Conservation (phyloP, 1,284 basidiomycete species). For the Rhodotorula sp. region DNA sequence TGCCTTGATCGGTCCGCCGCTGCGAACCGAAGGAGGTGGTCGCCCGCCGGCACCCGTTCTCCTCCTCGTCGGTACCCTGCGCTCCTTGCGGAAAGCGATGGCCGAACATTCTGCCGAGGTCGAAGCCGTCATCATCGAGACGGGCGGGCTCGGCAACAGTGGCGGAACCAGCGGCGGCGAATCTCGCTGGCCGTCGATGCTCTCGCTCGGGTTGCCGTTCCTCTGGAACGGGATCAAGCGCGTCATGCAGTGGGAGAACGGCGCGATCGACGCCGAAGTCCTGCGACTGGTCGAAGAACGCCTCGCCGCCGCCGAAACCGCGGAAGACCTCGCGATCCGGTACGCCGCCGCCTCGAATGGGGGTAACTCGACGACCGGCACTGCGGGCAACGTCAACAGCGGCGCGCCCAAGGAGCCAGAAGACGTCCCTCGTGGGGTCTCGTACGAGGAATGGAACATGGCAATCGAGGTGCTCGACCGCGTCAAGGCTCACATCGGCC, state of each 20-base stretch:
- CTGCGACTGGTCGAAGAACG: slow-evolving; percentile 43
- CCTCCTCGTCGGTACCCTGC: slow-evolving; percentile 43
- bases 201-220: slow-evolving; percentile 43
- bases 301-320: slow-evolving; percentile 28
- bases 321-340: slow-evolving; percentile 3
- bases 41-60: slow-evolving; percentile 34
- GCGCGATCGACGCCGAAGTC: slow-evolving; percentile 43
- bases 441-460: slow-evolving; percentile 43
- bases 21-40: slow-evolving; percentile 1
- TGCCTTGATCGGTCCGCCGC: slow-evolving; percentile 36
- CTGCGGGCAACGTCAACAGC: not conserved
- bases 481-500: slow-evolving; percentile 31
- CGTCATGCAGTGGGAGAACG: slow-evolving; percentile 43
- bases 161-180: slow-evolving; percentile 13
- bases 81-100: slow-evolving; percentile 42
- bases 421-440: slow-evolving; percentile 14
- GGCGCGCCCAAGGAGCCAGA: slow-evolving; percentile 26
- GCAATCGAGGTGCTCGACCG: slow-evolving; percentile 38
- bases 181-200: slow-evolving; percentile 40
- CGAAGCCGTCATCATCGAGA: slow-evolving; percentile 16
- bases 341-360: not conserved
- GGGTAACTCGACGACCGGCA: not conserved
- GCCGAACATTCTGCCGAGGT: slow-evolving; percentile 36
- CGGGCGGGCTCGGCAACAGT: slow-evolving; percentile 5
- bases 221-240: slow-evolving; percentile 41